Conservation (phyloP, 2,329 filamentous ascomycete species). For the Penicillium corylophilum region DNA sequence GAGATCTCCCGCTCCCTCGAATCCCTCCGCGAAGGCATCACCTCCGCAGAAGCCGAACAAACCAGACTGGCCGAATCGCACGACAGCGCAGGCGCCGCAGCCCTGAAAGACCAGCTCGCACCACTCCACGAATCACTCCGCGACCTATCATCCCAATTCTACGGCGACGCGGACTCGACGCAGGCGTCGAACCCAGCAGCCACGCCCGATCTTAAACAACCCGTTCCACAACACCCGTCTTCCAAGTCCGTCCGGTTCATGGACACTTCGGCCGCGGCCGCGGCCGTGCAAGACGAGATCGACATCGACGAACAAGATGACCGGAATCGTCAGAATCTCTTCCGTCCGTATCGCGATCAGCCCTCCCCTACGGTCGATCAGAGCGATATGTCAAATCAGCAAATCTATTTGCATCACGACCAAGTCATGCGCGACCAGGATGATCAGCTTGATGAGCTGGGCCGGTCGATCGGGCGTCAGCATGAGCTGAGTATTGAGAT, state of each 20-base stretch:
- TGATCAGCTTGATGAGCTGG: conserved; percentile 82
- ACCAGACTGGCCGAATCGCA: conserved; percentile 60
- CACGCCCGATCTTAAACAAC: conserved; percentile 45
- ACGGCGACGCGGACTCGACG: conserved; percentile 60
- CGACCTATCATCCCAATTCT: conserved; percentile 78
- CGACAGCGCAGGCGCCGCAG: conserved; percentile 48
- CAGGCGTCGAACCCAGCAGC: conserved; percentile 42
- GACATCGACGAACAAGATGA: conserved; percentile 50
- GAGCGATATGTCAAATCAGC: conserved; percentile 68
- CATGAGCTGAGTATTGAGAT: conserved; percentile 93
- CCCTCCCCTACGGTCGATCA: conserved; percentile 54
- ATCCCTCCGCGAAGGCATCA: conserved; percentile 77
- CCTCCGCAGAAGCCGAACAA: conserved; percentile 64
- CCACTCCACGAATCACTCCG: conserved; percentile 71
- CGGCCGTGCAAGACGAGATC: conserved; percentile 31
- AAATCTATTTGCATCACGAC: conserved; percentile 82
- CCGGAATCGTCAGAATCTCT: conserved; percentile 58
- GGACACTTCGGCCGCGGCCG: conserved; percentile 54
- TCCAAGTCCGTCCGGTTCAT: conserved; percentile 85
- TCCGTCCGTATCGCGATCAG: conserved; percentile 60
- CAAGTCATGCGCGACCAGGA: conserved; percentile 86
- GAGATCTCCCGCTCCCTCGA: conserved; percentile 87
- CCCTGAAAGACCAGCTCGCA: conserved; percentile 64
- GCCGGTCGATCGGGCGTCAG: conserved; percentile 83
- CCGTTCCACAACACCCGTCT: conserved; percentile 42